These are phyloP conservation scores for Phoma sp. DNA, from an alignment of 2,329 filamentous ascomycete species.

Conservation along the genomic window DNA sequence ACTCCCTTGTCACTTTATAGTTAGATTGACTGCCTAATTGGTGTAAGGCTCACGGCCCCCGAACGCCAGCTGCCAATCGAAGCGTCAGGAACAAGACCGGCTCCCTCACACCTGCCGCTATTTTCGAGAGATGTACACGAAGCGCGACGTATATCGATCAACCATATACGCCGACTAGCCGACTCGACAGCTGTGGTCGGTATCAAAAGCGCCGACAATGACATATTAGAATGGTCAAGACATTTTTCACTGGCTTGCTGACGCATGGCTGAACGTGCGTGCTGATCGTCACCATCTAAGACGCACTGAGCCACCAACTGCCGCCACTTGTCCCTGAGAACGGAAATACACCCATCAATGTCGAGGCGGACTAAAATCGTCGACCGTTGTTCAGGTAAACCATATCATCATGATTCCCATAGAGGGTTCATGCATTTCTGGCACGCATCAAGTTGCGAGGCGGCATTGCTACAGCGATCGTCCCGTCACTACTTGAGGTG, in stretches of 20 bases:
- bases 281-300: slow-evolving; percentile 22
- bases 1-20: neutral
- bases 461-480: neutral
- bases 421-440: neutral
- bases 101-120: neutral
- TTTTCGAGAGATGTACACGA: neutral
- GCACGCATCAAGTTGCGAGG: neutral
- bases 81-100: neutral
- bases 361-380: neutral
- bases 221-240: slow-evolving; percentile 21
- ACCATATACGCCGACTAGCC: slow-evolving; percentile 10
- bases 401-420: neutral
- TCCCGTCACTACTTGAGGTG: neutral
- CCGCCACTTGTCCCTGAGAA: neutral
- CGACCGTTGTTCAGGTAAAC: neutral
- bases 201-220: slow-evolving; percentile 27
- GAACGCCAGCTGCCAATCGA: neutral
- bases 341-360: neutral
- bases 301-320: slow-evolving; percentile 6
- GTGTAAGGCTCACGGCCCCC: neutral
- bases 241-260: slow-evolving; percentile 13
- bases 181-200: slow-evolving; percentile 7
- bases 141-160: neutral
- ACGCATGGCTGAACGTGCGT: slow-evolving; percentile 17
- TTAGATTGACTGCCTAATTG: slow-evolving; percentile 1